A percentile compares a stretch with the other conserved stretches of the same genome.
phyloP scores from a whole-genome alignment of 176 grass and related monocot species.

The Oryza glaberrima region DNA sequence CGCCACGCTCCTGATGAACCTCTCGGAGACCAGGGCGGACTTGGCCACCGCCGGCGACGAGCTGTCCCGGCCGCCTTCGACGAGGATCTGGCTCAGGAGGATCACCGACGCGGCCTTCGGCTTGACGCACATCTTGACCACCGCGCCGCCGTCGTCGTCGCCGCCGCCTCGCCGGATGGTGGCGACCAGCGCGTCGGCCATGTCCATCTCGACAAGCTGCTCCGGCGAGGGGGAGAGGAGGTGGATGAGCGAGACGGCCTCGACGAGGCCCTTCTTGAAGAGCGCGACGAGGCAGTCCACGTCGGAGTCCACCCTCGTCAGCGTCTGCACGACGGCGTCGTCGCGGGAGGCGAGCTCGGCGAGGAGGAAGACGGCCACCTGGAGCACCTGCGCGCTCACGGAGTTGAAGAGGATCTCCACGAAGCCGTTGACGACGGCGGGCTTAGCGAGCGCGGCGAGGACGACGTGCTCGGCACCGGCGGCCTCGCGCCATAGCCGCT shows the following conservation, averaged over 20 bases:
- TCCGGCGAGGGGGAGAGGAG: conserved; percentile 51
- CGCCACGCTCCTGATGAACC: conserved; percentile 46
- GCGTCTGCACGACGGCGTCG: conserved; percentile 61
- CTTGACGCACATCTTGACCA: conserved; percentile 58
- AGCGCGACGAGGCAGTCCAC: conserved; percentile 70
- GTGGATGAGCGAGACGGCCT: conserved; percentile 58
- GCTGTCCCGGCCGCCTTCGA: conserved; percentile 31
- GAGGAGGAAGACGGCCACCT: conserved; percentile 58
- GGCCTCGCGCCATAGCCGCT: conserved; percentile 50
- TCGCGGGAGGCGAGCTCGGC: conserved; percentile 54
- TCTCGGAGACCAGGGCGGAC: conserved; percentile 47
- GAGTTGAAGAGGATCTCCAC: conserved; percentile 79
- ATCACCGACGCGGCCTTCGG: conserved; percentile 65
- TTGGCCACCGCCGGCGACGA: conserved; percentile 34
- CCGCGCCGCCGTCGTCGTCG: conserved; percentile 30
- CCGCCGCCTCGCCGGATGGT: conserved; percentile 37
- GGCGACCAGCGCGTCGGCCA: conserved; percentile 52
- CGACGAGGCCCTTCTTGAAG: conserved; percentile 70
- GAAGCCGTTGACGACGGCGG: conserved; percentile 67
- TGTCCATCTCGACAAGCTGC: conserved; percentile 63
- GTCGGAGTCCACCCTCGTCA: conserved; percentile 67
- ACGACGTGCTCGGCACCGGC: conserved; percentile 20
- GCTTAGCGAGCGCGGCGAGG: conserved; percentile 40
- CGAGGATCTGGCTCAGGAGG: conserved; percentile 55
- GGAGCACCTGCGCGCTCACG: conserved; percentile 49